phyloP scores from a whole-genome alignment of 306 rosid genomes.

The Prunus fruticosa region DNA sequence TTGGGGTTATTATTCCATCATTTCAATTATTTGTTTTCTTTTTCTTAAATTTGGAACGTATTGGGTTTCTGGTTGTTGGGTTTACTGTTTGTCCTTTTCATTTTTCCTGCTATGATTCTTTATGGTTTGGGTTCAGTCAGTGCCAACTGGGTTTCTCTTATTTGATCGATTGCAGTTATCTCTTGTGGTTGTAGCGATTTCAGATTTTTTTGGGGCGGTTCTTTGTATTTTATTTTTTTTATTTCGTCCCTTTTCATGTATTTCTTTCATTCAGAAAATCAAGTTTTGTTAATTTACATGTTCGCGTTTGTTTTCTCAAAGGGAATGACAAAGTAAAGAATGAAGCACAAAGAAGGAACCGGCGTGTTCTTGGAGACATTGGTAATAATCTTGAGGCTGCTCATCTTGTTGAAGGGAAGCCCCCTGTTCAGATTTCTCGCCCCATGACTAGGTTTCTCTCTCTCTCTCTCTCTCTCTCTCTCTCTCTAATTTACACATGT shows the following conservation, averaged over 20 bases:
- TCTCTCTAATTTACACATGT: too few relatives aligned
- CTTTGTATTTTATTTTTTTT: neutral
- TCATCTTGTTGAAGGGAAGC: constrained; percentile 35
- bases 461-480: neutral
- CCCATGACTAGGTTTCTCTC: constrained; percentile 14
- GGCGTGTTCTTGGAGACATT: constrained; percentile 67
- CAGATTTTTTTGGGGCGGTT: neutral
- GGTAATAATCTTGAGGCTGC: constrained; percentile 48
- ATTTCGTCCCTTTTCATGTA: neutral
- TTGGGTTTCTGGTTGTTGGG: neutral
- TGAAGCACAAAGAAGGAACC: constrained; percentile 50
- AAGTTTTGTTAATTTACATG: neutral
- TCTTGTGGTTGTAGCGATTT: neutral
- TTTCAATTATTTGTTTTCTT: neutral
- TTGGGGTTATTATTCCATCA: neutral
- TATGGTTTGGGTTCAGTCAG: too few relatives aligned
- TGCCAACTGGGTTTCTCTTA: neutral
- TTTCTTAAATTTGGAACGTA: neutral
- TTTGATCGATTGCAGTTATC: neutral
- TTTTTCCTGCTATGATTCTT: too few relatives aligned
- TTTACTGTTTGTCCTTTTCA: neutral
- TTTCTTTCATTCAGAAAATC: neutral
- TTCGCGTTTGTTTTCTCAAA: constrained; percentile 10
- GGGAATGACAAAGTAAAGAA: constrained; percentile 51
- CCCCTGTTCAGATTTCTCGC: constrained; percentile 8